Evolutionary conservation across 2,329 filamentous ascomycete genomes (phyloP).

Genomic region (Claviceps lovelessii): DNA sequence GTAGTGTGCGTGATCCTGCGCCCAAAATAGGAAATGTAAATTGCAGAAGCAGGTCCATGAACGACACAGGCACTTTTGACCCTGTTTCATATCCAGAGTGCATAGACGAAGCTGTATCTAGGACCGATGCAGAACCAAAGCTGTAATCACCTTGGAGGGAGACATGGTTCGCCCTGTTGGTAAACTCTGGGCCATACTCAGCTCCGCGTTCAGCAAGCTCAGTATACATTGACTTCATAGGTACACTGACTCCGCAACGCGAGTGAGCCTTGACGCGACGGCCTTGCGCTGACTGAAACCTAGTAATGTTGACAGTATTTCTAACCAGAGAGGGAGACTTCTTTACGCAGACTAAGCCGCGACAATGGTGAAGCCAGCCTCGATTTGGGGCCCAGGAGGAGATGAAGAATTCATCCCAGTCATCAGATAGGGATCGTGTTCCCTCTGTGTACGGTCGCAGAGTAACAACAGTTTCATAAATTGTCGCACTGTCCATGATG

Average conservation of each 20-base stretch:
- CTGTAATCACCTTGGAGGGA: constrained; percentile 15
- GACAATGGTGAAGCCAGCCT: constrained; percentile 45
- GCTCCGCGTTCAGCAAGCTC: constrained; percentile 14
- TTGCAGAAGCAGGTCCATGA: constrained; percentile 32
- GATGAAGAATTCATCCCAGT: constrained; percentile 43
- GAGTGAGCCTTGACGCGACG: not conserved
- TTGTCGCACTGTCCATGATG: constrained; percentile 13
- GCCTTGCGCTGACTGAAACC: not conserved
- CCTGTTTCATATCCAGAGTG: constrained; percentile 28
- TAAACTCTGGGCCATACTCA: constrained; percentile 14
- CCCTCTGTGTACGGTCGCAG: constrained; percentile 15
- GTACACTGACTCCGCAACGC: constrained; percentile 3
- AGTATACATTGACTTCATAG: constrained; percentile 11
- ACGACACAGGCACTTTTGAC: constrained; percentile 29
- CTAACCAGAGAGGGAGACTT: not conserved
- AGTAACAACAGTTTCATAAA: constrained; percentile 14
- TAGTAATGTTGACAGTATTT: constrained; percentile 11
- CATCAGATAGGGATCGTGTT: constrained; percentile 21
- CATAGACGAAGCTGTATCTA: constrained; percentile 30
- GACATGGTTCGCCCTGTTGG: constrained; percentile 8
- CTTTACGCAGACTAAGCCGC: constrained; percentile 30
- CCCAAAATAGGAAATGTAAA: constrained; percentile 24
- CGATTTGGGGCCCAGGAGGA: constrained; percentile 36
- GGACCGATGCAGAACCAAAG: constrained; percentile 10
- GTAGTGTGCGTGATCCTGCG: constrained; percentile 16